Conservation (phyloP, 2,329 filamentous ascomycete species). For the Penicillium freii region DNA sequence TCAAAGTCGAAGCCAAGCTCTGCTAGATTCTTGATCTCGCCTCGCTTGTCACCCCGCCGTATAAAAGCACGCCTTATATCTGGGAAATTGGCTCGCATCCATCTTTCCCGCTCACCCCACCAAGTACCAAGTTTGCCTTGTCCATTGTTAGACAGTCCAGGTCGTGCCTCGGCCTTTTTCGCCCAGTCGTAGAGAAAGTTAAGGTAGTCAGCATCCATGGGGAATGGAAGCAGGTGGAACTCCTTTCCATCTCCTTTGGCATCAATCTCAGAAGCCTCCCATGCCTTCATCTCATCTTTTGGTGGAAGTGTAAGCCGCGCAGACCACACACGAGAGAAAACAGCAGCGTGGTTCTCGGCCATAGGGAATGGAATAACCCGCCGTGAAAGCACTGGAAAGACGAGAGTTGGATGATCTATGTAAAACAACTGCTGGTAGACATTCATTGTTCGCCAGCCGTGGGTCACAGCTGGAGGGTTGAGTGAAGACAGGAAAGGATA, state of each 20-base stretch:
- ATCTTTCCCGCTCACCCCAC: slow-evolving; percentile 70
- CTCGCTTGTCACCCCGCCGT: slow-evolving; percentile 57
- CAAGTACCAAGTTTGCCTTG: slow-evolving; percentile 65
- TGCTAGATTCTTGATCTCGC: slow-evolving; percentile 60
- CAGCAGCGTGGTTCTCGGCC: slow-evolving; percentile 73
- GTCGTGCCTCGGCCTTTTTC: slow-evolving; percentile 32
- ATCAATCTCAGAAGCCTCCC: slow-evolving; percentile 55
- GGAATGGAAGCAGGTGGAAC: slow-evolving; percentile 57
- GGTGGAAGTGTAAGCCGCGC: slow-evolving; percentile 66
- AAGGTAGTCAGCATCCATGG: slow-evolving; percentile 47
- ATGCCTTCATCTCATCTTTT: slow-evolving; percentile 62
- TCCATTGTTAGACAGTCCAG: slow-evolving; percentile 44
- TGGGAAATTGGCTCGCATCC: slow-evolving; percentile 67
- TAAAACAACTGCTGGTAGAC: slow-evolving; percentile 80
- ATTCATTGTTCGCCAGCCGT: slow-evolving; percentile 67
- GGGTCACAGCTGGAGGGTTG: slow-evolving; percentile 59
- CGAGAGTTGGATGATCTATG: slow-evolving; percentile 71
- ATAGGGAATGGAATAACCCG: slow-evolving; percentile 86
- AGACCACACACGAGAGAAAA: slow-evolving; percentile 74
- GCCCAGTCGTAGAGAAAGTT: slow-evolving; percentile 48
- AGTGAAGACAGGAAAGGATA: slow-evolving; percentile 66
- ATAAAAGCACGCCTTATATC: slow-evolving; percentile 72
- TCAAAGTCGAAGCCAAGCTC: slow-evolving; percentile 70
- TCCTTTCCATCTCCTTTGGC: slow-evolving; percentile 48
- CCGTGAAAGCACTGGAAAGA: slow-evolving; percentile 72